These are phyloP conservation scores for Deakozyma indianensis DNA, from an alignment of 805 yeast genomes.

Conservation along the genomic window DNA sequence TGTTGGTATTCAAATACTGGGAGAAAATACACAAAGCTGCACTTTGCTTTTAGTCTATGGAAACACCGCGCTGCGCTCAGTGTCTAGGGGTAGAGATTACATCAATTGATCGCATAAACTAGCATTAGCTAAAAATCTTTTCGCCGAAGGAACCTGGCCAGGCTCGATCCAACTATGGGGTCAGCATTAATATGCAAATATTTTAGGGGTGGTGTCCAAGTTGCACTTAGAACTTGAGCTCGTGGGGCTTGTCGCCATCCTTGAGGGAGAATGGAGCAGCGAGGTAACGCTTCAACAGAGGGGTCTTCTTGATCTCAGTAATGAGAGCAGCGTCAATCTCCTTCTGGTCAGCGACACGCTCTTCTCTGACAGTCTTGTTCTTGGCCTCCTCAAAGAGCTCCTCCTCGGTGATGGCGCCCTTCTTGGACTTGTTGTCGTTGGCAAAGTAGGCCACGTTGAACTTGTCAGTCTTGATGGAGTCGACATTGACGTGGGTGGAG, in stretches of 20 bases:
- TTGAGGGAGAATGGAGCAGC: slow-evolving; percentile 91
- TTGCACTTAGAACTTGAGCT: slow-evolving; percentile 72
- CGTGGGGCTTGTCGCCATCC: slow-evolving; percentile 97
- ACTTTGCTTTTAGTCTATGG: too few species aligned
- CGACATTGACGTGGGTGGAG: slow-evolving; percentile 77
- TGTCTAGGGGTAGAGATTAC: too few species aligned
- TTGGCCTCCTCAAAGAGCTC: slow-evolving; percentile 70
- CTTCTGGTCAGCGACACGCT: slow-evolving; percentile 96
- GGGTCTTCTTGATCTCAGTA: slow-evolving; percentile 92
- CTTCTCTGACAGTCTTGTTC: slow-evolving; percentile 81
- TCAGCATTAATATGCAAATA: background rate
- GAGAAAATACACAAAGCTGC: too few species aligned
- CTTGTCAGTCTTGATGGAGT: slow-evolving; percentile 73
- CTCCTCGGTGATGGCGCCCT: slow-evolving; percentile 70
- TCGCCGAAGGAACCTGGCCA: background rate
- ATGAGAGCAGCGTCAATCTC: slow-evolving; percentile 82
- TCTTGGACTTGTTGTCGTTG: slow-evolving; percentile 77
- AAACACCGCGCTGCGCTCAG: too few species aligned
- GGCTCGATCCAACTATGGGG: background rate
- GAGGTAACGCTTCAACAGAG: slow-evolving; percentile 92
- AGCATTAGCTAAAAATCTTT: background rate
- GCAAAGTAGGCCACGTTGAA: slow-evolving; percentile 93
- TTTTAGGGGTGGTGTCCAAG: background rate
- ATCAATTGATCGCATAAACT: slow-evolving; percentile 1
- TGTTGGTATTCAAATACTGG: too few species aligned